Conservation (phyloP, 2,329 filamentous ascomycete genomes). For the Fusarium luffae region DNA sequence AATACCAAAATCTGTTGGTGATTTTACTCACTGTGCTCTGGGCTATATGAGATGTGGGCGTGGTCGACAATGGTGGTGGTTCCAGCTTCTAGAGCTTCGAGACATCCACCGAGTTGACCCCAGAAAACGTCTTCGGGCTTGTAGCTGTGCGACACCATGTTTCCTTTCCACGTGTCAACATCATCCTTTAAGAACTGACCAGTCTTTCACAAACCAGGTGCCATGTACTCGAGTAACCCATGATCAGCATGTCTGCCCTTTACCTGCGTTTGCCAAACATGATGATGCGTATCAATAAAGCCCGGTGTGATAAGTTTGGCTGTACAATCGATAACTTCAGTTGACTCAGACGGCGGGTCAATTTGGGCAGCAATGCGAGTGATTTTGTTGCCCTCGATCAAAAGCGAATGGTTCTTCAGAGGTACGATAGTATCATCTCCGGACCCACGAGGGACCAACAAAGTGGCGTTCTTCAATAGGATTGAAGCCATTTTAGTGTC, state of each 20-base stretch:
- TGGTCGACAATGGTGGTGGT: slow-evolving; percentile 9
- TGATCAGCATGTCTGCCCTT: slow-evolving; percentile 13
- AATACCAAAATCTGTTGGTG: rapidly evolving
- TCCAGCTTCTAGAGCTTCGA: slow-evolving; percentile 7
- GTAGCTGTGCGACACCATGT: slow-evolving; percentile 13
- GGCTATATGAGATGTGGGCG: slow-evolving; percentile 10
- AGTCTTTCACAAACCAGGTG: background rate
- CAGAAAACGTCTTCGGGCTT: slow-evolving; percentile 6
- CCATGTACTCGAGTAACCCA: slow-evolving; percentile 2
- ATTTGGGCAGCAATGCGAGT: background rate
- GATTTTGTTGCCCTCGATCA: slow-evolving; percentile 9
- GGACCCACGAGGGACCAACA: background rate
- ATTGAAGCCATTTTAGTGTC: background rate
- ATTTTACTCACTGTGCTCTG: slow-evolving; percentile 1
- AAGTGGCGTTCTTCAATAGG: slow-evolving; percentile 3
- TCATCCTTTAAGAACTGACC: rapidly evolving
- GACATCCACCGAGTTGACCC: slow-evolving; percentile 14
- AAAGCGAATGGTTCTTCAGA: slow-evolving; percentile 5
- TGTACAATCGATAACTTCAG: slow-evolving; percentile 8
- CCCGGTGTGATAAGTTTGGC: background rate
- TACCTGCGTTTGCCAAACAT: slow-evolving; percentile 20
- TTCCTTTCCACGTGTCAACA: background rate
- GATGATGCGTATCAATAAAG: slow-evolving; percentile 19
- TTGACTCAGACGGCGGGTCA: background rate
- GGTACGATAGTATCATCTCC: background rate